phyloP scores from a whole-genome alignment of 768 basidiomycete genomes.

The Mycena olivaceomarginata region DNA sequence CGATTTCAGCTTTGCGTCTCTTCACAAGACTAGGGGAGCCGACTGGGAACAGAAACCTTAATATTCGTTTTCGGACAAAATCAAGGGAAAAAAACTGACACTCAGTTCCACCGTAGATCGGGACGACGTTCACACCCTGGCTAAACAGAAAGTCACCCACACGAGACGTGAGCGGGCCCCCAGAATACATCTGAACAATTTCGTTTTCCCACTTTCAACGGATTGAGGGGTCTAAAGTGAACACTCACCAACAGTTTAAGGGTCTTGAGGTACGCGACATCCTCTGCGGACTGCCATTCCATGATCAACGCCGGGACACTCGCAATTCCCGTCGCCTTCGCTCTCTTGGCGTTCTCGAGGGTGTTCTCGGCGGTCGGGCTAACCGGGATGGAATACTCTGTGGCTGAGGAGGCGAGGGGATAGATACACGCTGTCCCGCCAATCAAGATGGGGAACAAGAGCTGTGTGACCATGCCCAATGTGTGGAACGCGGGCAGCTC shows the following conservation, averaged over 20 bases:
- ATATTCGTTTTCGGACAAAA: neutral
- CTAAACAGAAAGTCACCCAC: neutral
- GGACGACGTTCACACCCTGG: neutral
- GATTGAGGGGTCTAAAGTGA: neutral
- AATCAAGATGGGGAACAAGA: conserved; percentile 53
- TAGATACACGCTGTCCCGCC: conserved; percentile 52
- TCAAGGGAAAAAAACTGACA: neutral
- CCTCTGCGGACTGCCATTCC: neutral
- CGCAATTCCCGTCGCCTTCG: neutral
- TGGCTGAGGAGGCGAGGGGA: conserved; percentile 52
- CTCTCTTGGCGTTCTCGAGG: conserved; percentile 52
- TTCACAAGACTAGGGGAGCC: neutral
- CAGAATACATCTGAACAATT: neutral
- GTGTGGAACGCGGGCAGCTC: conserved; percentile 63
- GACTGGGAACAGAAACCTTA: too few species aligned
- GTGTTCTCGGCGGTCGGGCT: conserved; percentile 62
- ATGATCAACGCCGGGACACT: neutral
- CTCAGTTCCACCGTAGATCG: neutral
- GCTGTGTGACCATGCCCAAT: conserved; percentile 53
- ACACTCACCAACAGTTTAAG: neutral
- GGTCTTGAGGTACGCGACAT: neutral
- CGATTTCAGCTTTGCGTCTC: neutral
- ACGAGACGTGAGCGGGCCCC: neutral
- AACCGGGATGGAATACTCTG: conserved; percentile 51
- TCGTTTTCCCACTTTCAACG: neutral